Conservation (phyloP, 495 filamentous ascomycete species). For the Lindgomyces ingoldianus region DNA sequence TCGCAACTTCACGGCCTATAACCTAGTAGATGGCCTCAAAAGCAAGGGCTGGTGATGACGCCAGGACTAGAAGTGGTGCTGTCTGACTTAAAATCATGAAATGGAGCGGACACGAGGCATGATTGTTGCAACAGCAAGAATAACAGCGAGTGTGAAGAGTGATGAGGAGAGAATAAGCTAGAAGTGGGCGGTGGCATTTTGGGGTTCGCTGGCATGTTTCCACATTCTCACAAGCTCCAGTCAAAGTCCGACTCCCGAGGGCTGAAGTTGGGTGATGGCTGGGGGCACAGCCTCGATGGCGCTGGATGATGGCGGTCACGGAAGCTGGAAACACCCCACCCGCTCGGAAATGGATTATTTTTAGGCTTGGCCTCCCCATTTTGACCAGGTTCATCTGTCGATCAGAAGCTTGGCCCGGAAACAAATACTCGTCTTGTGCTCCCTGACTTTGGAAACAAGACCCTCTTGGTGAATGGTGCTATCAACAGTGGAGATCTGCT, state of each 20-base stretch:
- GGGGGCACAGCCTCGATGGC: conserved; percentile 28
- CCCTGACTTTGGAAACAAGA: not conserved
- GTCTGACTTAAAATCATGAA: not conserved
- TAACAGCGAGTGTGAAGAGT: not conserved
- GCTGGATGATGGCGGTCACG: not conserved
- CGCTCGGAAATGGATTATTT: conserved; percentile 26
- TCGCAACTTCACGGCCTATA: conserved; percentile 18
- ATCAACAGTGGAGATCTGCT: not conserved
- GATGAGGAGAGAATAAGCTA: not conserved
- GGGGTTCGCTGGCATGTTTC: conserved; percentile 1
- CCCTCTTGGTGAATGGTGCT: not conserved
- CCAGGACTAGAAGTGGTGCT: not conserved
- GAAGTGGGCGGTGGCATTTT: not conserved
- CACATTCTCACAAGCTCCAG: not conserved
- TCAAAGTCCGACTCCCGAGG: conserved; percentile 2
- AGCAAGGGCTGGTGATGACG: not conserved
- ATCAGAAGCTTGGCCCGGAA: conserved; percentile 28
- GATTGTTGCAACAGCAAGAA: not conserved
- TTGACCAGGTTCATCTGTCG: conserved; percentile 9
- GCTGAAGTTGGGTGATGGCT: conserved; percentile 22
- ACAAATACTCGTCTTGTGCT: conserved; percentile 7
- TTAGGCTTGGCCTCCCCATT: conserved; percentile 18
- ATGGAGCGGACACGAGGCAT: too few relatives aligned
- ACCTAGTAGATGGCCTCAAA: not conserved
- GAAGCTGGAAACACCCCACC: conserved; percentile 17